Conservation (phyloP, 495 filamentous ascomycete species). For the Zalerion maritima region DNA sequence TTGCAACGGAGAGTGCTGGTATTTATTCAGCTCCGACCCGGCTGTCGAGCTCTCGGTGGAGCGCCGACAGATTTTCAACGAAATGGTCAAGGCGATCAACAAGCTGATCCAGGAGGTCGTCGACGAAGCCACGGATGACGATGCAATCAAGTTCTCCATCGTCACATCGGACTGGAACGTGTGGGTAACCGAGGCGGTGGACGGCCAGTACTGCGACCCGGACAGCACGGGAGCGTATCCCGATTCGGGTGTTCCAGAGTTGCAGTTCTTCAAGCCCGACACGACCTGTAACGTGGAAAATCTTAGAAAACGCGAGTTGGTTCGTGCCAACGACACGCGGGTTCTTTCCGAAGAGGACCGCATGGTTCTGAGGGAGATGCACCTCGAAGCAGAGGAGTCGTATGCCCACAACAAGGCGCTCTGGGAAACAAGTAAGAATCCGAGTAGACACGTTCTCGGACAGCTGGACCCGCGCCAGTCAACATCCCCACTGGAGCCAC, state of each 20-base stretch:
- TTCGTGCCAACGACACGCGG: too few species aligned
- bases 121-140: background rate
- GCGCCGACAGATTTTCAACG: constrained; percentile 27
- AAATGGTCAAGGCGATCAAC: constrained; percentile 13
- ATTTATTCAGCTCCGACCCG: constrained; percentile 11
- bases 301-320: too few species aligned
- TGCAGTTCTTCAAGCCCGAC: constrained; percentile 13
- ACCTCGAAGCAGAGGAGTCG: too few species aligned
- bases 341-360: too few species aligned
- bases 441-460: too few species aligned
- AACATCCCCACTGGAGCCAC: too few species aligned
- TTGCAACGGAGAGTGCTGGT: constrained; percentile 13
- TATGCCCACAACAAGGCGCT: too few species aligned
- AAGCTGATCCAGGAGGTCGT: constrained; percentile 7
- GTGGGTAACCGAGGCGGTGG: constrained; percentile 5
- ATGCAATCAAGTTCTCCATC: constrained; percentile 5
- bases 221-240: constrained; percentile 7
- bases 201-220: constrained; percentile 15
- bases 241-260: constrained; percentile 11
- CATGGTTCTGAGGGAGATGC: too few species aligned
- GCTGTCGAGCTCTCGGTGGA: constrained; percentile 27
- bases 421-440: too few species aligned
- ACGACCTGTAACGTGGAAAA: too few species aligned
- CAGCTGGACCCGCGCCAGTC: too few species aligned
- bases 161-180: constrained; percentile 13